Conservation (phyloP, 2,329 filamentous ascomycete genomes). For the Knoxdaviesia proteae region DNA sequence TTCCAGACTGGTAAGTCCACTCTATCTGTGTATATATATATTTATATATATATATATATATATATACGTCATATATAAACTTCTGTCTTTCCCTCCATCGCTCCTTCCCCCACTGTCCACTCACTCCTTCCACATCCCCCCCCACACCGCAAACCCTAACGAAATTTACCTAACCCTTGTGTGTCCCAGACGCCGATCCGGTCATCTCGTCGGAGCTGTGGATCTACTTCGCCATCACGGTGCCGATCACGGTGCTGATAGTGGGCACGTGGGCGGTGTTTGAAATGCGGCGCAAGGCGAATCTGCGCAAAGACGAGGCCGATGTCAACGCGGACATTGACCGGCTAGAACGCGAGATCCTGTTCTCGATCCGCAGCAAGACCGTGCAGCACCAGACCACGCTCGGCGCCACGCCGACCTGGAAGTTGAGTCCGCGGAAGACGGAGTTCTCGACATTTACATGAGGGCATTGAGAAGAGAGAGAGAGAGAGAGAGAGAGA, state of each 20-base stretch:
- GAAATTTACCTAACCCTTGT: no score
- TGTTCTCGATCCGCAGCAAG: slow-evolving; percentile 31
- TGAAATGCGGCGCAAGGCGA: slow-evolving; percentile 26
- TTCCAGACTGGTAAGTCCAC: slow-evolving; percentile 24
- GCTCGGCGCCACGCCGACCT: slow-evolving; percentile 34
- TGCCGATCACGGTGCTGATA: slow-evolving; percentile 34
- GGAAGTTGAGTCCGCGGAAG: slow-evolving; percentile 18
- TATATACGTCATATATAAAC: no score
- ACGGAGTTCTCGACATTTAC: no score
- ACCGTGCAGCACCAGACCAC: slow-evolving; percentile 28
- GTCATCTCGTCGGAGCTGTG: slow-evolving; percentile 31
- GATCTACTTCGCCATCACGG: slow-evolving; percentile 41
- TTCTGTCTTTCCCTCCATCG: no score
- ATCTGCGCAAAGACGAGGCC: slow-evolving; percentile 25
- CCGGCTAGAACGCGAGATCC: slow-evolving; percentile 34
- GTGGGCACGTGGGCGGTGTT: slow-evolving; percentile 33
- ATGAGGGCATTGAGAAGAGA: no score
- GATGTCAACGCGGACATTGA: slow-evolving; percentile 33
- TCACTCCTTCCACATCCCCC: no score
- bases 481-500: no score
- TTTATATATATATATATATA: no score
- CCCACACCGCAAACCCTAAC: background rate
- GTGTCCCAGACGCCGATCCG: slow-evolving; percentile 12
- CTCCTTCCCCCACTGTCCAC: no score
- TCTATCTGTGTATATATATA: no score